These are phyloP conservation scores for Saururus chinensis DNA, from an alignment of 164 flowering plant species.

Conservation along the genomic window DNA sequence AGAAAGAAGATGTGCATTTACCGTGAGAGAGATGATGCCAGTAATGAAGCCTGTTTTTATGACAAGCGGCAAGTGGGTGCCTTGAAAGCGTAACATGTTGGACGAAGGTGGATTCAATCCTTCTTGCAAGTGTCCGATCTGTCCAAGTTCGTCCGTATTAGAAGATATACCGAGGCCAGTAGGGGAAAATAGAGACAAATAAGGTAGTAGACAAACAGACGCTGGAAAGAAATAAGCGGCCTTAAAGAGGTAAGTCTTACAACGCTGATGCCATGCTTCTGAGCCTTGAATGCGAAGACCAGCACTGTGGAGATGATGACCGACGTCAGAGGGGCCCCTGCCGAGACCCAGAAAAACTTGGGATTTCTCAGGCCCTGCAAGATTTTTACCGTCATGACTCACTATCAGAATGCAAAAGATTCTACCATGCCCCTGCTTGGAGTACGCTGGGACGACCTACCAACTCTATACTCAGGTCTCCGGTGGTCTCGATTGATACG, in stretches of 20 bases:
- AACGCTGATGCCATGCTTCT: conserved; percentile 61
- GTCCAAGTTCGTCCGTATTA: neutral
- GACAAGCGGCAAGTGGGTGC: conserved; percentile 45
- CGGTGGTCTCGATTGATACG: too few relatives aligned
- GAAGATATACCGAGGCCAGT: neutral
- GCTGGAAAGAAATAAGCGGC: neutral
- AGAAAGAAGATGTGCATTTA: conserved; percentile 19
- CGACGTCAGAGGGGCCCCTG: conserved; percentile 80
- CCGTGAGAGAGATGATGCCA: conserved; percentile 92
- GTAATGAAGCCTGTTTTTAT: conserved; percentile 82
- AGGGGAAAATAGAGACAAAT: neutral
- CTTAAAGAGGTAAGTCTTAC: conserved; percentile 20
- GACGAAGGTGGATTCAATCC: conserved; percentile 90
- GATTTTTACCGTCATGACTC: neutral
- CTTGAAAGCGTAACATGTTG: conserved; percentile 59
- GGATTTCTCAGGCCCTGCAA: conserved; percentile 49
- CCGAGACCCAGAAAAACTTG: conserved; percentile 91
- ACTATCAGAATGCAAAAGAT: too few relatives aligned
- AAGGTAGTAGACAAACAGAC: neutral
- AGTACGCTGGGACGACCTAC: too few relatives aligned
- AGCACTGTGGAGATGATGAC: conserved; percentile 76
- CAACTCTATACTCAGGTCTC: too few relatives aligned
- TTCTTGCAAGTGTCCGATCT: conserved; percentile 77
- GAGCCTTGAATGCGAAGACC: conserved; percentile 64
- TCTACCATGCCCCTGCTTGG: too few relatives aligned